Base-by-base conservation (phyloP, 495 filamentous ascomycete species). In the Hypoxylon subgilvum region DNA sequence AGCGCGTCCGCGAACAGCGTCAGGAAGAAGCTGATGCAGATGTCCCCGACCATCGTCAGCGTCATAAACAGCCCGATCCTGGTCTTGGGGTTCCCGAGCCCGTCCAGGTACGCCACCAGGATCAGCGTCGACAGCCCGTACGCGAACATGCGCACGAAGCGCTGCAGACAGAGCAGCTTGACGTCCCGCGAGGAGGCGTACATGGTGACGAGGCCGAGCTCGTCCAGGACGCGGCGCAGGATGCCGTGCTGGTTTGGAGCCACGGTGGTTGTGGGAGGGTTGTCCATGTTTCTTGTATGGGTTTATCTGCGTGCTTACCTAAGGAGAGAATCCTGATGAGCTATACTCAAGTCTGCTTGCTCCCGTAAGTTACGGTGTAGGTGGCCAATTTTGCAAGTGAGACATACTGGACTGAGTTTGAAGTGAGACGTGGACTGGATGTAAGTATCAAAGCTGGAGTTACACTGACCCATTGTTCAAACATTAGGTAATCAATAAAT, bases 21-120 rank as follows among this genome's bases (percentile, higher is more conserved):
- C 3, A 96, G 75, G 10, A 87, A 53, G 19, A 94, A 82, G 31
- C 88, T 89, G 27, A 95, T 85, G 1, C 85, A 67, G 0, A 88
- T 85, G 73, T 96, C 92, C 3, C 92, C 92, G 22, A 86, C 71
- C 46, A 96, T 76, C 0, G 92, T 96, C 35, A 95, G 69, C 0
- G 88, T 92, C 90, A 96, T 95, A 72, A 96, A 95, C 3, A 92
- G 76, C 5, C 91, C 91, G 45, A 92, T 92, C 13, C 75, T 76
- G 3, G 80, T 73, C 69, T 91, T 88, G 2, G 86, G 76, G 48
- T 87, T 81, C 3, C 74, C 71, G 1, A 95, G 73, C 2, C 81
- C 82, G 9, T 81, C 77, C 27, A 96, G 72, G 54, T 77, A 79
- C 27, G 75, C 70, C 12, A 74, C 76, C 3, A 79, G 67, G 27